Evolutionary conservation across 2,329 filamentous ascomycete species (phyloP).

Genomic region (Cordyceps tenuipes): DNA sequence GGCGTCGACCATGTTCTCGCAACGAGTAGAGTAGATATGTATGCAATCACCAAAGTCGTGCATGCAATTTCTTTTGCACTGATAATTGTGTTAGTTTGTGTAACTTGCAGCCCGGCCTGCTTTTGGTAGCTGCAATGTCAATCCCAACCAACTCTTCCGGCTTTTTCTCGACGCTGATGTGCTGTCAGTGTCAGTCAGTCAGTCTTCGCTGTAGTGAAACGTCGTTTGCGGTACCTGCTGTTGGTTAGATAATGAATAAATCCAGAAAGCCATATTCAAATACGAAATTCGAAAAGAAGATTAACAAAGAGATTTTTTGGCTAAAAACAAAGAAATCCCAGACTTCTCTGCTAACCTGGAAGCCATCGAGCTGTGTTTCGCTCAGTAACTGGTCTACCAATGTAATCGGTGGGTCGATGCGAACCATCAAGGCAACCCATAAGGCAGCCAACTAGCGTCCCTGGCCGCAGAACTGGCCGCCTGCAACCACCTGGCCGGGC

Average conservation of each 20-base stretch:
- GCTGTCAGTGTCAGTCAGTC: not conserved
- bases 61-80: not conserved
- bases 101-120: not conserved
- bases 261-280: not conserved
- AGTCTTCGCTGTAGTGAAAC: not conserved
- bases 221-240: not conserved
- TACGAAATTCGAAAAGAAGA: not conserved
- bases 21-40: not conserved
- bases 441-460: not conserved
- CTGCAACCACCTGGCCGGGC: not conserved
- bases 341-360: not conserved
- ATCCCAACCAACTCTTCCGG: not conserved
- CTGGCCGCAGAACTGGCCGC: constrained; percentile 9
- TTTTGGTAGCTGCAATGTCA: not conserved
- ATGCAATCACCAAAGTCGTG: not conserved
- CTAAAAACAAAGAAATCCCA: not conserved
- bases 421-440: constrained; percentile 2
- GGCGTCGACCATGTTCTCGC: not conserved
- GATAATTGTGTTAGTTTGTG: not conserved
- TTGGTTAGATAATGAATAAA: not conserved
- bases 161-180: not conserved
- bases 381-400: too few relatives aligned
- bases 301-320: not conserved
- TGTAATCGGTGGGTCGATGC: not conserved
- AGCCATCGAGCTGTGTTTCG: not conserved